A percentile compares a stretch with the other conserved stretches of the same genome.
phyloP scores from a whole-genome alignment of 1,284 basidiomycete genomes.

The Cutaneotrichosporon spelunceum region DNA sequence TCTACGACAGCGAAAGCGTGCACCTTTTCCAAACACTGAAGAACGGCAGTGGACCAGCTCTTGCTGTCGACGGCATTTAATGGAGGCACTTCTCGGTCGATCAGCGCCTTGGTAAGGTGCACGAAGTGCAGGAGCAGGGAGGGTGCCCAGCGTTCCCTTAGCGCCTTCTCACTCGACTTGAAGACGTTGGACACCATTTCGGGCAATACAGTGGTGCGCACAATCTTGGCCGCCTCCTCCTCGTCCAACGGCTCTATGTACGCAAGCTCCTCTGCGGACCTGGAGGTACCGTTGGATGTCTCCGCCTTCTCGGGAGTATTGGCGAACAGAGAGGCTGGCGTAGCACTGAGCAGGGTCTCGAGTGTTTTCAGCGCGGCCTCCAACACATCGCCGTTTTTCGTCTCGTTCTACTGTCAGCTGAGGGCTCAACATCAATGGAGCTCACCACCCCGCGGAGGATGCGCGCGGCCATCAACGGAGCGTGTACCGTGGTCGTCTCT shows the following conservation, averaged over 20 bases:
- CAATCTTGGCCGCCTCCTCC: constrained; percentile 8
- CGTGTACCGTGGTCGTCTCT: constrained; percentile 42
- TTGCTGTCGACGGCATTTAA: constrained; percentile 25
- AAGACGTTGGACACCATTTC: constrained; percentile 28
- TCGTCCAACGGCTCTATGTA: constrained; percentile 3
- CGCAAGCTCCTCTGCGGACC: constrained; percentile 12
- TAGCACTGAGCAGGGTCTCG: constrained; percentile 13
- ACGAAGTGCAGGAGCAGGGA: constrained; percentile 19
- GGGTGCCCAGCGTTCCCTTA: constrained; percentile 9
- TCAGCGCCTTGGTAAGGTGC: constrained; percentile 22
- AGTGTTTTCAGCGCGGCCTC: constrained; percentile 12
- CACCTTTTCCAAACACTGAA: constrained; percentile 55
- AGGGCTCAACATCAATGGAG: neutral
- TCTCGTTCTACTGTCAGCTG: constrained; percentile 7
- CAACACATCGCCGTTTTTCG: constrained; percentile 2
- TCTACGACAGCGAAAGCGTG: constrained; percentile 64
- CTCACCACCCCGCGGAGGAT: constrained; percentile 17
- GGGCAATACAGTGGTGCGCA: constrained; percentile 23
- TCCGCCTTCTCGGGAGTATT: neutral
- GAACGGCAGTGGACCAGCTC: constrained; percentile 43
- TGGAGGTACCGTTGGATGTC: neutral
- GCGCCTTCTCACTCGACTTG: constrained; percentile 14
- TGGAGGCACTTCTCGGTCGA: constrained; percentile 33
- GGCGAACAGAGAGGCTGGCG: constrained; percentile 15
- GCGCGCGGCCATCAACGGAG: constrained; percentile 29